phyloP scores from a whole-genome alignment of 768 basidiomycete species.

The Podaxis pistillaris region DNA sequence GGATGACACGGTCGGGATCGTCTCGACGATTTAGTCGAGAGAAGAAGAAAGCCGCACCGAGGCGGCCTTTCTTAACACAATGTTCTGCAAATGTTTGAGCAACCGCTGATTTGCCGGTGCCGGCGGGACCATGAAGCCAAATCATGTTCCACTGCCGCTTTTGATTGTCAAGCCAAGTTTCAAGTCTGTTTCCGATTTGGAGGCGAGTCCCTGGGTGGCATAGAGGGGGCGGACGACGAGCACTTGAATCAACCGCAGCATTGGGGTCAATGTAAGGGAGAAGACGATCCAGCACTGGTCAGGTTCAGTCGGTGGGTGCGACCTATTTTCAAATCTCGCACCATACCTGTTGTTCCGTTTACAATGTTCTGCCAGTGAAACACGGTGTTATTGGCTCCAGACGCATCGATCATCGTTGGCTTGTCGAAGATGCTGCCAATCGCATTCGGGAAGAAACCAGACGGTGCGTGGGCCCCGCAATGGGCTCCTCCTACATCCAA shows the following conservation, averaged over 20 bases:
- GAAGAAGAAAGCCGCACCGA: background rate
- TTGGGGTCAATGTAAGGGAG: background rate
- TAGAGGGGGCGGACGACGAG: background rate
- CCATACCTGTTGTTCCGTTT: too few relatives aligned
- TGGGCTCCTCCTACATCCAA: too few relatives aligned
- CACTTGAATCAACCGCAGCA: background rate
- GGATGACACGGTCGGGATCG: background rate
- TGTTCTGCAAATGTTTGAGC: background rate
- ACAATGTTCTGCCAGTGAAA: too few relatives aligned
- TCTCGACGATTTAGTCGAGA: background rate
- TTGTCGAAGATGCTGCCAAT: too few relatives aligned
- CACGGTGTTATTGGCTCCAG: background rate
- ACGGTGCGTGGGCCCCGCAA: too few relatives aligned
- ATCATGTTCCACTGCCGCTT: background rate
- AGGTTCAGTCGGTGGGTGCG: background rate
- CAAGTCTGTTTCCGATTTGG: background rate
- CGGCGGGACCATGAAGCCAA: slow-evolving; percentile 11
- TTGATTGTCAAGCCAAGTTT: background rate
- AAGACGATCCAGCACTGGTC: background rate
- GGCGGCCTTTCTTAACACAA: background rate
- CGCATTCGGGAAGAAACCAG: too few relatives aligned
- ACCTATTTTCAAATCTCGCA: too few relatives aligned
- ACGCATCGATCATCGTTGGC: background rate
- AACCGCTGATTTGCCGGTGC: slow-evolving; percentile 8
- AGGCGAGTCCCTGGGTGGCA: background rate